Evolutionary conservation across 768 basidiomycete species (phyloP).

Genomic region (Boletellus ananiceps): DNA sequence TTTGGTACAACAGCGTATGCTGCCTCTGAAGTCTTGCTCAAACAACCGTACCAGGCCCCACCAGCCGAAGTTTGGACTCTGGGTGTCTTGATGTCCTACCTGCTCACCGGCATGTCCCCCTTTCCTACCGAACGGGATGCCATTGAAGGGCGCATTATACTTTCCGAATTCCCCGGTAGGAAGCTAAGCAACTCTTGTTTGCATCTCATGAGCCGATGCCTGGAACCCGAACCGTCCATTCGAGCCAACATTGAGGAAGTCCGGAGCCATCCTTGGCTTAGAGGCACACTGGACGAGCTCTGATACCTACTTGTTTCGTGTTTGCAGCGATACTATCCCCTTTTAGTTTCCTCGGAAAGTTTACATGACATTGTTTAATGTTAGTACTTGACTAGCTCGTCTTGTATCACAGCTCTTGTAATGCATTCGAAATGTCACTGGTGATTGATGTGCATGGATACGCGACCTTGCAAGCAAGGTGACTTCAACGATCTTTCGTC

Average conservation of each 20-base stretch:
- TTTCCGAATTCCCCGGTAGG: slow-evolving; percentile 38
- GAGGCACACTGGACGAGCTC: slow-evolving; percentile 18
- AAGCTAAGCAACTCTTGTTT: slow-evolving; percentile 47
- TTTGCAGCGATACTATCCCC: slow-evolving; percentile 7
- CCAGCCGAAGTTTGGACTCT: slow-evolving; percentile 97
- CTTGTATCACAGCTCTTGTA: slow-evolving; percentile 13
- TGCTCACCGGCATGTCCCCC: slow-evolving; percentile 89
- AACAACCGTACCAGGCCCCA: slow-evolving; percentile 84
- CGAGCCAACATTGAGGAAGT: slow-evolving; percentile 83
- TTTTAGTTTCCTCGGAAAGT: slow-evolving; percentile 3
- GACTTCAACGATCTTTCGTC: no score
- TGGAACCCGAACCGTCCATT: slow-evolving; percentile 77
- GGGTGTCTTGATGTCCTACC: slow-evolving; percentile 90
- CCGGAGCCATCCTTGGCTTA: slow-evolving; percentile 79
- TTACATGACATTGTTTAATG: slow-evolving; percentile 8
- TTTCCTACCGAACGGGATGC: slow-evolving; percentile 86
- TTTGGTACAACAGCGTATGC: slow-evolving; percentile 96
- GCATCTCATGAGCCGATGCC: slow-evolving; percentile 67
- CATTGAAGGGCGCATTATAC: slow-evolving; percentile 57
- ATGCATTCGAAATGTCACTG: neutral
- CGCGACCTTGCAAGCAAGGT: no score
- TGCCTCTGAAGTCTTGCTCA: slow-evolving; percentile 87
- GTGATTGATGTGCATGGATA: no score
- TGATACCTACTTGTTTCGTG: slow-evolving; percentile 7
- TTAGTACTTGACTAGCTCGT: slow-evolving; percentile 8